A percentile compares a stretch with the other conserved stretches of the same genome.
These are phyloP conservation scores for Pseudohalonectria lignicola DNA, from an alignment of 2,329 filamentous ascomycete species.

Conservation along the genomic window DNA sequence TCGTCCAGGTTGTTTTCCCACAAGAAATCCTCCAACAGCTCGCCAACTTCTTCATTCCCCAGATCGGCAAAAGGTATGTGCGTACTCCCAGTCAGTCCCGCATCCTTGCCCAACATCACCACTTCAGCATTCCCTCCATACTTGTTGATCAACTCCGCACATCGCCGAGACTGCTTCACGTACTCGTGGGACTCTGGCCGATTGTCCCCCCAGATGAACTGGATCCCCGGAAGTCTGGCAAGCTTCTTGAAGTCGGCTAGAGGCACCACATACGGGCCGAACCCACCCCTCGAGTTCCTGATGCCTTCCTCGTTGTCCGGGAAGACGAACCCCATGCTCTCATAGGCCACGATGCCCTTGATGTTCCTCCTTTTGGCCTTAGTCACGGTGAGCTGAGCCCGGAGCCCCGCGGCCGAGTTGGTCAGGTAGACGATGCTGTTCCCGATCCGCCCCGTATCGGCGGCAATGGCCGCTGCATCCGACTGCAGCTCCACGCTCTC, in stretches of 20 bases:
- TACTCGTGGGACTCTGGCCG: slow-evolving; percentile 7
- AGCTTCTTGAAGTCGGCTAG: slow-evolving; percentile 15
- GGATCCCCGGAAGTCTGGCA: slow-evolving; percentile 11
- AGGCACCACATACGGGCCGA: slow-evolving; percentile 14
- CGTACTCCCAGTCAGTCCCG: slow-evolving; percentile 15
- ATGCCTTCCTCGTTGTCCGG: slow-evolving; percentile 8
- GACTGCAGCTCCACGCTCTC: slow-evolving; percentile 20
- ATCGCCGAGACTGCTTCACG: slow-evolving; percentile 11
- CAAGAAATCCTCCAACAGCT: slow-evolving; percentile 13
- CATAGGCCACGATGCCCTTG: slow-evolving; percentile 21
- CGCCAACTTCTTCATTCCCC: slow-evolving; percentile 16
- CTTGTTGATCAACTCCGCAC: slow-evolving; percentile 13
- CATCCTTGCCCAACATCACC: slow-evolving; percentile 12
- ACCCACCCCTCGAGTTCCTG: slow-evolving; percentile 4
- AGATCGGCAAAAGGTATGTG: slow-evolving; percentile 17
- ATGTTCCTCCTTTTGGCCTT: slow-evolving; percentile 23
- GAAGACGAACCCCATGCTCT: slow-evolving; percentile 15
- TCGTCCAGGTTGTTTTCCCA: slow-evolving; percentile 10
- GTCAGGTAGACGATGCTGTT: slow-evolving; percentile 18
- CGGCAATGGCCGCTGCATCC: slow-evolving; percentile 19
- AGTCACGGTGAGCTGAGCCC: slow-evolving; percentile 20
- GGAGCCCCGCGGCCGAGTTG: slow-evolving; percentile 21
- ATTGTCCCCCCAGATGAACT: slow-evolving; percentile 17
- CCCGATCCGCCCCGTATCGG: slow-evolving; percentile 18
- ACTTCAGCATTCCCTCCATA: slow-evolving; percentile 17